Evolutionary conservation across 345 rosid genomes (phyloP).

Genomic region (Arabis hirsuta): DNA sequence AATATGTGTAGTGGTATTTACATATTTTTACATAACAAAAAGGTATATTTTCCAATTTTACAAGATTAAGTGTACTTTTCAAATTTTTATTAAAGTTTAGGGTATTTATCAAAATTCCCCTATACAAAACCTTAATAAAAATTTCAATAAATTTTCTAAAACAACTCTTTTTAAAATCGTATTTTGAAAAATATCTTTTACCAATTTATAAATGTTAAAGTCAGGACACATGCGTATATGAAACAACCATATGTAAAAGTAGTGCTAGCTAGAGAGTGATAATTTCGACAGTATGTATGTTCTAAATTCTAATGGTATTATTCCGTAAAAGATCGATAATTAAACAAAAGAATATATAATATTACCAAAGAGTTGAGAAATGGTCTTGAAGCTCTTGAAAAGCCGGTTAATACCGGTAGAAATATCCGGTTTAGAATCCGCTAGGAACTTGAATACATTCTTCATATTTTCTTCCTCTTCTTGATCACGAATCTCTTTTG

Average conservation of each 20-base stretch:
- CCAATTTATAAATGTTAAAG: background rate
- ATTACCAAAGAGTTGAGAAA: constrained; percentile 72
- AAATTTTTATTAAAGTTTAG: no score
- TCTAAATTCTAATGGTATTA: background rate
- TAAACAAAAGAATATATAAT: background rate
- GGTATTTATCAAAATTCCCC: no score
- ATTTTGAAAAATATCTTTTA: background rate
- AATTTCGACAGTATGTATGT: background rate
- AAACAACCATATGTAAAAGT: background rate
- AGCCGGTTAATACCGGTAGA: constrained; percentile 62
- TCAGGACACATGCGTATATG: background rate
- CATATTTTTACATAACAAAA: no score
- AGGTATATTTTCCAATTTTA: no score
- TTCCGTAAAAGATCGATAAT: background rate
- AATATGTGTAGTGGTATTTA: no score
- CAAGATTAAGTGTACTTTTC: no score
- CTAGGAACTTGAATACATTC: constrained; percentile 46
- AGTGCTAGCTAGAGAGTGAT: constrained; percentile 3
- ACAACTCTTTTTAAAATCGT: no score
- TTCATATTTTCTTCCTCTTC: constrained; percentile 63
- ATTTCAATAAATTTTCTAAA: no score
- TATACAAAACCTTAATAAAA: no score
- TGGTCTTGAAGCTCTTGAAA: constrained; percentile 61
- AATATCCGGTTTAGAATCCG: constrained; percentile 59
- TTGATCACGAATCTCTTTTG: constrained; percentile 41